These are phyloP conservation scores for Geotrichum aggregatum DNA, from an alignment of 1,139 yeast genomes.

Conservation along the genomic window DNA sequence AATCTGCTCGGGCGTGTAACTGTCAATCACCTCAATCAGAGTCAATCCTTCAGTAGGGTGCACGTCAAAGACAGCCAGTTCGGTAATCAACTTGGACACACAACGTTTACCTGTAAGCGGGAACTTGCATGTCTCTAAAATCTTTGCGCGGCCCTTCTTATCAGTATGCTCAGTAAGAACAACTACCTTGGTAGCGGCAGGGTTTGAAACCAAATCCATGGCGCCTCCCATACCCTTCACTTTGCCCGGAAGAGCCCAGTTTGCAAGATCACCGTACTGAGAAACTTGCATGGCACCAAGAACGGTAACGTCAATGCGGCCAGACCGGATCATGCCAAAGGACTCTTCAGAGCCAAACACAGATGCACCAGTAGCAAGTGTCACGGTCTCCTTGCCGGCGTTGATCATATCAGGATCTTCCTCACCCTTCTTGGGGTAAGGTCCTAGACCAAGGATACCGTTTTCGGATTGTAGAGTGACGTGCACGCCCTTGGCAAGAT, in stretches of 20 bases:
- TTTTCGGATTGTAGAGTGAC: constrained; percentile 49
- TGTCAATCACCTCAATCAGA: constrained; percentile 44
- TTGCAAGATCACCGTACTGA: constrained; percentile 48
- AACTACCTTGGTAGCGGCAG: constrained; percentile 46
- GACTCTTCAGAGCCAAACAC: constrained; percentile 51
- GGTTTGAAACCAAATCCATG: constrained; percentile 52
- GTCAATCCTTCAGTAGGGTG: constrained; percentile 41
- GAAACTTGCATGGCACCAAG: constrained; percentile 52
- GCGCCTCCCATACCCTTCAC: constrained; percentile 58
- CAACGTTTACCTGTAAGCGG: constrained; percentile 49
- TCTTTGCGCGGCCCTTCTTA: constrained; percentile 47
- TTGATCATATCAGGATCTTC: constrained; percentile 50
- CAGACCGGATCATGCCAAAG: constrained; percentile 50
- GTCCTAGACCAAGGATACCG: constrained; percentile 50
- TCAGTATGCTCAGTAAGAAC: constrained; percentile 50
- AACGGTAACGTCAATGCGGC: constrained; percentile 46
- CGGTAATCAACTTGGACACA: constrained; percentile 48
- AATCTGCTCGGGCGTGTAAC: constrained; percentile 43
- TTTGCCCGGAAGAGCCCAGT: constrained; percentile 52
- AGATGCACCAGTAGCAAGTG: constrained; percentile 46
- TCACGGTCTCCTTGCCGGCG: constrained; percentile 53
- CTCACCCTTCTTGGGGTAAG: constrained; percentile 45
- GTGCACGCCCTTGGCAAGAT: constrained; percentile 40
- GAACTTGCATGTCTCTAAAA: constrained; percentile 43
- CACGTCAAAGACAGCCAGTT: constrained; percentile 49